phyloP scores from a whole-genome alignment of 192 early-diverging fungal species.

The Cladochytrium replicatum region DNA sequence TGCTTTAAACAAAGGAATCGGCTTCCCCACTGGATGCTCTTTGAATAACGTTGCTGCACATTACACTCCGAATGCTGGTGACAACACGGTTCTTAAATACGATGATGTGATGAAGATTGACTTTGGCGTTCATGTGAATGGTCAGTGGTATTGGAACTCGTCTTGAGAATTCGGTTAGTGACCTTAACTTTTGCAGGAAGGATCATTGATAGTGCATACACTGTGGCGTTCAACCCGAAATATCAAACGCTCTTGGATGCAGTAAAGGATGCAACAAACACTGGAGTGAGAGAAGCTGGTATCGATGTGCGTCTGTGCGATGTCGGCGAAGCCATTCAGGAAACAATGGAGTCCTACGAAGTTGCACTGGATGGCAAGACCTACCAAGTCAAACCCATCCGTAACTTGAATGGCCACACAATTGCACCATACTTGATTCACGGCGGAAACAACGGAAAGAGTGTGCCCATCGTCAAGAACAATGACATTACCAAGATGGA shows the following conservation, averaged over 20 bases:
- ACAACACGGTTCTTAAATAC: conserved; percentile 75
- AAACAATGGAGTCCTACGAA: conserved; percentile 98
- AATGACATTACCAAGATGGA: conserved; percentile 90
- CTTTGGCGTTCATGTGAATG: conserved; percentile 89
- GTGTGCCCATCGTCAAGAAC: conserved; percentile 89
- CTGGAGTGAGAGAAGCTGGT: conserved; percentile 85
- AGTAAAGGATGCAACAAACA: conserved; percentile 92
- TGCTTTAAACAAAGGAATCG: too few species aligned
- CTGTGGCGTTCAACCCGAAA: conserved; percentile 80
- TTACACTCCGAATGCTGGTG: conserved; percentile 95
- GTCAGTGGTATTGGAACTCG: conserved; percentile 19
- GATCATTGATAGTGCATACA: conserved; percentile 94
- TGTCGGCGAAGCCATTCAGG: conserved; percentile 91
- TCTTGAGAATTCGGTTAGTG: too few species aligned
- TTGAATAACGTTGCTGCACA: conserved; percentile 94
- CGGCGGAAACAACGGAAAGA: conserved; percentile 84
- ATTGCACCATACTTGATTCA: conserved; percentile 90
- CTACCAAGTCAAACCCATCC: conserved; percentile 83
- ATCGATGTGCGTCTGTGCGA: conserved; percentile 93
- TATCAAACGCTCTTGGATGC: conserved; percentile 80
- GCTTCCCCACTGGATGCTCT: conserved; percentile 91
- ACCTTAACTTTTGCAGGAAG: conserved; percentile 48
- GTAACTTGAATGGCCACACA: conserved; percentile 94
- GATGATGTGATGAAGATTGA: conserved; percentile 96
- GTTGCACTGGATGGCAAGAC: conserved; percentile 90